These are phyloP conservation scores for Actinomortierella wolfii DNA, from an alignment of 371 early-diverging fungal genomes.

Conservation along the genomic window DNA sequence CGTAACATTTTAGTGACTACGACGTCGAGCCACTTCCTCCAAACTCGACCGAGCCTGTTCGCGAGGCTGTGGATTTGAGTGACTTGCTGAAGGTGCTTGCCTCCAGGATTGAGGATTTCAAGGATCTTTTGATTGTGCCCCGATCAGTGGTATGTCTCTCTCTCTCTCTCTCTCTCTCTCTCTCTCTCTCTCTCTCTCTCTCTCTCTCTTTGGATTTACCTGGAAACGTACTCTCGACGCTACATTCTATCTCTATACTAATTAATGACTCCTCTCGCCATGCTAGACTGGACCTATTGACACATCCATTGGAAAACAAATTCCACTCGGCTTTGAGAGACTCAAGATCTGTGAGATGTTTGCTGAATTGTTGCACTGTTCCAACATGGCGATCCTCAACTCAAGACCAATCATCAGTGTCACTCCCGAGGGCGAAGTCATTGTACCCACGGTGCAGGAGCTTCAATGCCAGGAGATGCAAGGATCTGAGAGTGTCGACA, in stretches of 20 bases:
- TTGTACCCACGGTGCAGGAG: constrained; percentile 15
- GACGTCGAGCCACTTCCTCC: constrained; percentile 51
- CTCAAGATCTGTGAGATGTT: constrained; percentile 94
- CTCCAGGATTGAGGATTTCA: constrained; percentile 69
- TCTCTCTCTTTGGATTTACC: background rate
- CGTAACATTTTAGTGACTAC: constrained; percentile 51
- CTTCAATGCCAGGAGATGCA: too few species aligned
- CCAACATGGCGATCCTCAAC: constrained; percentile 79
- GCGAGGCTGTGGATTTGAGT: constrained; percentile 69
- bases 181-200: constrained; percentile 1
- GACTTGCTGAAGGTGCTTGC: constrained; percentile 83
- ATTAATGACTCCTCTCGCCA: background rate
- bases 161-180: too few species aligned
- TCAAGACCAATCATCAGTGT: constrained; percentile 37
- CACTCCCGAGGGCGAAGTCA: constrained; percentile 41
- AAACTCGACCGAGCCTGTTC: constrained; percentile 23
- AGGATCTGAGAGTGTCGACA: too few species aligned
- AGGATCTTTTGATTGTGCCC: constrained; percentile 59
- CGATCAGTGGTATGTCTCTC: constrained; percentile 59
- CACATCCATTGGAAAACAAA: constrained; percentile 68
- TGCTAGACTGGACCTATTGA: constrained; percentile 54
- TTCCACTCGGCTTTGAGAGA: constrained; percentile 91
- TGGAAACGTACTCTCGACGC: background rate
- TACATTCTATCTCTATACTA: background rate
- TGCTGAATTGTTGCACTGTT: constrained; percentile 91